Percentiles rank a stretch among this genome's conserved stretches.
These are phyloP conservation scores for Sugiyamaella neomexicana DNA, from an alignment of 1,139 yeast genomes.

Conservation along the genomic window DNA sequence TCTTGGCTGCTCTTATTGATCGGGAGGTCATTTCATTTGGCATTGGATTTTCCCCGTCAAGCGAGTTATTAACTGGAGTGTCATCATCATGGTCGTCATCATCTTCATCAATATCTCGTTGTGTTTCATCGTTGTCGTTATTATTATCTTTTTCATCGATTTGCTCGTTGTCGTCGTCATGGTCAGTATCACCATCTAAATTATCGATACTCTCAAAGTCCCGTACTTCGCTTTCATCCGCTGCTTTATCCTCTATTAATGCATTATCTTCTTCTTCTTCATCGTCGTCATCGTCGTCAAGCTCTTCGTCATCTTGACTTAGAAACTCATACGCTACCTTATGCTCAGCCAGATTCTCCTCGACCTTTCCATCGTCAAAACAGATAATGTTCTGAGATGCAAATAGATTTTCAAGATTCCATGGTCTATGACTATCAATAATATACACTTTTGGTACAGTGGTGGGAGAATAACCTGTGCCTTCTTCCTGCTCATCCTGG, in stretches of 20 bases:
- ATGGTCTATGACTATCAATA: conserved; percentile 91
- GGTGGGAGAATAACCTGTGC: conserved; percentile 23
- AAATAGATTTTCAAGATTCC: conserved; percentile 91
- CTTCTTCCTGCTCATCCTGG: conserved; percentile 40
- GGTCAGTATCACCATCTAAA: conserved; percentile 28
- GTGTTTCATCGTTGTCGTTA: conserved; percentile 7
- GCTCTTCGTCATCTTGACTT: conserved; percentile 36
- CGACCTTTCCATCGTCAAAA: conserved; percentile 81
- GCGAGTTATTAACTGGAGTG: conserved; percentile 6
- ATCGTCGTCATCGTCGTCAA: conserved; percentile 36
- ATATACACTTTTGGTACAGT: conserved; percentile 60
- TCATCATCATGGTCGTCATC: background rate
- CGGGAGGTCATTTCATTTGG: background rate
- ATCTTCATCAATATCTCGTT: conserved; percentile 9
- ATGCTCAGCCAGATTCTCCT: conserved; percentile 35
- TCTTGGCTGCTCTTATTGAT: conserved; percentile 14
- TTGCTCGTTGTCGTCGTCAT: conserved; percentile 17
- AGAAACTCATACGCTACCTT: conserved; percentile 35
- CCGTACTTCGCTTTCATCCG: conserved; percentile 30
- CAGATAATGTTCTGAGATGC: conserved; percentile 81
- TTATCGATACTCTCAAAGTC: conserved; percentile 36
- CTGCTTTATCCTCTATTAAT: conserved; percentile 31
- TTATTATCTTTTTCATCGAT: conserved; percentile 5
- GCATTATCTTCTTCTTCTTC: conserved; percentile 22
- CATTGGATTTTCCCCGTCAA: background rate